Evolutionary conservation across 148 eudicot genomes (phyloP).

Genomic region (Fagopyrum tataricum): DNA sequence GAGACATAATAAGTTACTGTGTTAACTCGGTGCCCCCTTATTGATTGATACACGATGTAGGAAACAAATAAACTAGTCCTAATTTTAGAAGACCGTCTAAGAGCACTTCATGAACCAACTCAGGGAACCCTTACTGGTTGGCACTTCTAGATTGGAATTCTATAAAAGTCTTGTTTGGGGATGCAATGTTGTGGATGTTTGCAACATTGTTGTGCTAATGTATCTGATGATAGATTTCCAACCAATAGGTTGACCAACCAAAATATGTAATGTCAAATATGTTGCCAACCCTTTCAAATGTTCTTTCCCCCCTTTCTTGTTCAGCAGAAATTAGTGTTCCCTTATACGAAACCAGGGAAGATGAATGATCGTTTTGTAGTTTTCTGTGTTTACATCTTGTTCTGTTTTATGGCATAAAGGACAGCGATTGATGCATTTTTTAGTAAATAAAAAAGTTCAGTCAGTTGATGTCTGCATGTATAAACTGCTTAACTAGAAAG

Average conservation of each 20-base stretch:
- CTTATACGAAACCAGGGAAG: too few species aligned
- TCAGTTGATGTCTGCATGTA: neutral
- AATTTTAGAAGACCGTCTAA: neutral
- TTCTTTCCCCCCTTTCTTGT: neutral
- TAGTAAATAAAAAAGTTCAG: neutral
- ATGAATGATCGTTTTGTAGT: neutral
- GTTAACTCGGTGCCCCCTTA: too few species aligned
- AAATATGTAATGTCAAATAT: neutral
- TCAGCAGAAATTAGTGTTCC: too few species aligned
- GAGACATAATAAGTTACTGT: too few species aligned
- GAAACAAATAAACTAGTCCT: neutral
- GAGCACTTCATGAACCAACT: neutral
- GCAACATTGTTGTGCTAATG: neutral
- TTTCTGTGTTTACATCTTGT: neutral
- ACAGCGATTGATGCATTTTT: neutral
- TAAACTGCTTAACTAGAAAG: neutral
- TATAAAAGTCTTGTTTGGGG: neutral
- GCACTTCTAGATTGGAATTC: neutral
- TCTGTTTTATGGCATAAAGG: neutral
- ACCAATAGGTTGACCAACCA: neutral
- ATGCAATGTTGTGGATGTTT: neutral
- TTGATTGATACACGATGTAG: too few species aligned
- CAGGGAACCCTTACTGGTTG: neutral
- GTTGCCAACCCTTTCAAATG: neutral
- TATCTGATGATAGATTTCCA: constrained; percentile 1